A percentile compares a stretch with the other conserved stretches of the same genome.
Evolutionary conservation across 805 yeast genomes (phyloP).

Genomic region (Candida schatavii): DNA sequence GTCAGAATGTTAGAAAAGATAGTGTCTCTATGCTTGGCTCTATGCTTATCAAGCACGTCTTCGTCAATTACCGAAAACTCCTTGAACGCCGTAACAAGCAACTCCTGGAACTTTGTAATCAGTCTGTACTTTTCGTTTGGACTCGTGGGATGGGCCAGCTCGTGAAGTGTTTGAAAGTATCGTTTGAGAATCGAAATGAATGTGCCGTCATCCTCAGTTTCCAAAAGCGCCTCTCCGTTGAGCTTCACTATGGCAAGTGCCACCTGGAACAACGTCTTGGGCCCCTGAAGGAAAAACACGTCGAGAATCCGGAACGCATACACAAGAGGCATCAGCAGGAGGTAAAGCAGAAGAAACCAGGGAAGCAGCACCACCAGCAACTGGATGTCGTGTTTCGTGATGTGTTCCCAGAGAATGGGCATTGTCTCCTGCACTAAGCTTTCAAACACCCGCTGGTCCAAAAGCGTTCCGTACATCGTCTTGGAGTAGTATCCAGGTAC

Average conservation of each 20-base stretch:
- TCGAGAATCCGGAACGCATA: slow-evolving; percentile 91
- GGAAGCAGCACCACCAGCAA: slow-evolving; percentile 90
- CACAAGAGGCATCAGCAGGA: slow-evolving; percentile 91
- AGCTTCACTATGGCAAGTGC: slow-evolving; percentile 87
- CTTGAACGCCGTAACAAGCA: slow-evolving; percentile 86
- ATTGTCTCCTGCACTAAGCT: slow-evolving; percentile 82
- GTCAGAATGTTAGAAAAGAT: slow-evolving; percentile 84
- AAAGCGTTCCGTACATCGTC: slow-evolving; percentile 94
- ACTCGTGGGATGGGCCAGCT: slow-evolving; percentile 73
- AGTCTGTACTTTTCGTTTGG: slow-evolving; percentile 59
- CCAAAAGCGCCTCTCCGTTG: slow-evolving; percentile 79
- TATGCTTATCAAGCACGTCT: slow-evolving; percentile 62
- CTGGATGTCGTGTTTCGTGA: slow-evolving; percentile 77
- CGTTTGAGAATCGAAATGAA: slow-evolving; percentile 82
- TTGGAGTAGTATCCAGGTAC: slow-evolving; percentile 96
- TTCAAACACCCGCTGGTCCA: slow-evolving; percentile 94
- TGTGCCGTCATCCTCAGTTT: slow-evolving; percentile 87
- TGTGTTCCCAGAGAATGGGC: slow-evolving; percentile 86
- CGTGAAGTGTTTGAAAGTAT: slow-evolving; percentile 74
- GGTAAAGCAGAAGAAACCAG: slow-evolving; percentile 89
- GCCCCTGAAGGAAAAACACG: slow-evolving; percentile 85
- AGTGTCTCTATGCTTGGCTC: slow-evolving; percentile 68
- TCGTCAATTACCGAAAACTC: slow-evolving; percentile 84
- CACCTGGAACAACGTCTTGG: slow-evolving; percentile 85
- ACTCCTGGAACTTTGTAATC: slow-evolving; percentile 83